Base-by-base conservation (phyloP, 2,329 filamentous ascomycete species). In the Colletotrichum viniferum region DNA sequence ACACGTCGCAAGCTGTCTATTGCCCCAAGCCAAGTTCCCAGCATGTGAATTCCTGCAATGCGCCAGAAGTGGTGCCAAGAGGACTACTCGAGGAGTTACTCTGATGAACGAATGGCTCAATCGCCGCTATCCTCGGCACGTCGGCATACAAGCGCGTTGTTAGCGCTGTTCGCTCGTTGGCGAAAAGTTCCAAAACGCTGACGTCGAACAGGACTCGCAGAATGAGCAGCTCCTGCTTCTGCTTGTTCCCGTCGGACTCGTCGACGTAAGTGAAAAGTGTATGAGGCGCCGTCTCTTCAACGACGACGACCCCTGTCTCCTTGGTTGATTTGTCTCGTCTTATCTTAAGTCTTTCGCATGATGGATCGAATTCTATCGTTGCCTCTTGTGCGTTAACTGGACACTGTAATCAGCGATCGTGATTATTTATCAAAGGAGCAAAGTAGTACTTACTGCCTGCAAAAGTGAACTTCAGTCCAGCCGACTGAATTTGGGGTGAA, bases 371-470 rank as follows among this genome's bases (percentile, higher is more conserved):
- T 4, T 38, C n/a, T 36, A 63, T 38, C 0, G 21, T 26, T 38
- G 61, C 36, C 21, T 63, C 36, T 18, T 24, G 24, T 16, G 6
- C 16, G 10, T 36, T 1, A 12, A 21, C 60, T 63, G 4, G 0
- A 4, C 0, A 10, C n/a, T 18, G 5, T 1, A n/a, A n/a, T 63
- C 4, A 38, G 60, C 18, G 1, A 48, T 1, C 7, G 13, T n/a
- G 34, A 0, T 0, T 28, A 14, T 61, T 30, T 13, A 3, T n/a
- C 6, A 4, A 5, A 13, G 6, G 2, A 0, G 9, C 16, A 16
- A 14, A 16, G 28, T 30, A 32, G 5, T 21, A n/a, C 34, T 63
- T n/a, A 43, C 61, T 28, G 5, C 61, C 21, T 28, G 8, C 61
- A 38, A 63, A 63, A 13, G 5, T 38, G 3, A 63, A 5, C 16